Percentiles rank a stretch among this genome's conserved stretches.
These are phyloP conservation scores for Magnaporthales sp. DNA, from an alignment of 2,329 filamentous ascomycete species.

Conservation along the genomic window DNA sequence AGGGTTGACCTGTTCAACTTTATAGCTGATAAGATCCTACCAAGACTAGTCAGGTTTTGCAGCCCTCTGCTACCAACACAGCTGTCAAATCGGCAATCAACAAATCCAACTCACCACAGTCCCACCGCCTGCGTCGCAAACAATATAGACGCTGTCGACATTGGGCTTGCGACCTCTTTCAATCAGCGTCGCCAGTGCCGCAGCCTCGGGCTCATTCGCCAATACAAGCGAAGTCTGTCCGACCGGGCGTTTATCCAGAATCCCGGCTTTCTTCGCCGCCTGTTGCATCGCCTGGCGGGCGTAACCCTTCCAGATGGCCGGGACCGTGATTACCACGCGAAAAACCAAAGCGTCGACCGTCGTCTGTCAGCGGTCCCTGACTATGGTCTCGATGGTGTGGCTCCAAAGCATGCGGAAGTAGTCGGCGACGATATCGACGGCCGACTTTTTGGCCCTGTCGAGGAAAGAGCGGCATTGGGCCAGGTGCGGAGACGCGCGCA, in stretches of 20 bases:
- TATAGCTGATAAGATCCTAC: conserved; percentile 32
- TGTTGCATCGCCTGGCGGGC: conserved; percentile 25
- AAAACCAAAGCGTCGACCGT: conserved; percentile 17
- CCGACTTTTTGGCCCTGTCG: conserved; percentile 9
- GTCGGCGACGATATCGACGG: conserved; percentile 18
- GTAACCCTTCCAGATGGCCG: conserved; percentile 34
- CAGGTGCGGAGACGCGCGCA: not conserved
- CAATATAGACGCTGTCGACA: conserved; percentile 12
- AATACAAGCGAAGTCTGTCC: conserved; percentile 23
- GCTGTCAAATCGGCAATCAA: too few species aligned
- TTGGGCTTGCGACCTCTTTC: conserved; percentile 13
- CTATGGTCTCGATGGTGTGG: conserved; percentile 18
- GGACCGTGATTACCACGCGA: conserved; percentile 29
- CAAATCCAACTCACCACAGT: conserved; percentile 14
- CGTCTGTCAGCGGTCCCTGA: conserved; percentile 11
- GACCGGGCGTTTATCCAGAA: conserved; percentile 17
- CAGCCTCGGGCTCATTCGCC: conserved; percentile 34
- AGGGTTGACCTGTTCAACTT: conserved; percentile 12
- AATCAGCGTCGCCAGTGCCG: conserved; percentile 25
- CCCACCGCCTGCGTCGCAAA: conserved; percentile 19
- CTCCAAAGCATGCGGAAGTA: conserved; percentile 25
- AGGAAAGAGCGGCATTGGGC: not conserved
- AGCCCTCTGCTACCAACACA: not conserved
- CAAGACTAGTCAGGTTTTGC: too few species aligned
- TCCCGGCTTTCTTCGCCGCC: conserved; percentile 24